Evolutionary conservation across 73 alveolate genomes (phyloP), one percentile per base, ranked within the genome.

Genomic region (Paraurostyla sp.): DNA sequence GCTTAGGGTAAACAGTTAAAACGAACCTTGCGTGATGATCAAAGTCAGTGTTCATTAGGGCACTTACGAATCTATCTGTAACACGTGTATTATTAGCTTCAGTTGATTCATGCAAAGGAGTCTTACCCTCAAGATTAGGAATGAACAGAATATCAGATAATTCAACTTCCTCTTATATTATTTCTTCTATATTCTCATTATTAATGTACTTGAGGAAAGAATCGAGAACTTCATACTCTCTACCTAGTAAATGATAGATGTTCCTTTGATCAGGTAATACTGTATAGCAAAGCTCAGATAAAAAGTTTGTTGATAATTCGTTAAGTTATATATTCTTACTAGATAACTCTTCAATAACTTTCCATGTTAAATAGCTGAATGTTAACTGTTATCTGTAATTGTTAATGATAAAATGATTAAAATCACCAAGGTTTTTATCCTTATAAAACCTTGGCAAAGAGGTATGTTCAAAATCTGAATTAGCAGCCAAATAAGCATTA

Each of bases 1-100:
- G 33, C 25, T 49, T 71, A 45, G 65, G 65, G 33, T 48, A 48
- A 27, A 73, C 46, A 48, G 23, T 27, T 3, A 73, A 30, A 49
- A 73, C 16, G 50, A 48, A 73, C 30, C 86, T 43, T 6, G 86
- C 42, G 27, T 73, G 86, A 48, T 73, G 86, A 73, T 73, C 86
- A 29, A 73, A 73, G 20, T 73, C 86, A 23, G 86, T 49, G 32
- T 32, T 15, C 71, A 49, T 49, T 16, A 73, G 30, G 0, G 71
- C 86, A 22, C 42, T 11, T n/a, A 73, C 65, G 59, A 73, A 49
- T 48, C 65, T 73, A 46, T 73, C 86, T 23, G 86, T 73, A 40
- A 73, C 86, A 11, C 71, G 27, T 7, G 86, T 73, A 27, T 73
- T 48, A 73, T 73, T 73, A 6, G 86, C 46, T 13, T 73, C 86